phyloP scores from a whole-genome alignment of 139 green algal genomes.

The Choricystis sp. region DNA sequence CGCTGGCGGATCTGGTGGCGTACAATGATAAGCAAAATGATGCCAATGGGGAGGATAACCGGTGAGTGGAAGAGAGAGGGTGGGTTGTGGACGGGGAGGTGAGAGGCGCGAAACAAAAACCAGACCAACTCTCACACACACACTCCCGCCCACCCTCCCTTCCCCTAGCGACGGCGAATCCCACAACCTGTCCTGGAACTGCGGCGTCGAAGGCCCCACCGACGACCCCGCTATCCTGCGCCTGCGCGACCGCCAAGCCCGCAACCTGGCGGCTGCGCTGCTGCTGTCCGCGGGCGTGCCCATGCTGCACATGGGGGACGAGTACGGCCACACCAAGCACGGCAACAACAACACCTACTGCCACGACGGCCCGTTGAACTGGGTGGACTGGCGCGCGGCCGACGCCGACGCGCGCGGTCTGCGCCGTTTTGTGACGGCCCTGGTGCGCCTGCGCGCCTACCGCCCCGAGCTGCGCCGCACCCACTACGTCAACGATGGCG shows the following conservation, averaged over 20 bases:
- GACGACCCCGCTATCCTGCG: constrained; percentile 20
- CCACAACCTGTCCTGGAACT: constrained; percentile 97
- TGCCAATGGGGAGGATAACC: constrained; percentile 73
- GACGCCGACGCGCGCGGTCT: constrained; percentile 41
- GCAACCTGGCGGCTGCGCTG: constrained; percentile 77
- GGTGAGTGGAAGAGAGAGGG: constrained; percentile 2
- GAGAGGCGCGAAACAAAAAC: constrained; percentile 22
- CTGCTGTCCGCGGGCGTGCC: constrained; percentile 79
- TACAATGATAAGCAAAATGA: constrained; percentile 98
- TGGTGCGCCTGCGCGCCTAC: constrained; percentile 41
- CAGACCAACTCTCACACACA: neutral
- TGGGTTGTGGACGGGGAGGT: constrained; percentile 8
- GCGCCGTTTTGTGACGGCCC: constrained; percentile 45
- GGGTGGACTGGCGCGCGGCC: constrained; percentile 60
- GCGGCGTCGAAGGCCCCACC: constrained; percentile 71
- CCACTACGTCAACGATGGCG: constrained; percentile 31
- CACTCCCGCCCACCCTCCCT: neutral
- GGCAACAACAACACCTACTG: constrained; percentile 99
- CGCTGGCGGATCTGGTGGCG: constrained; percentile 73
- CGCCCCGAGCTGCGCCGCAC: constrained; percentile 39
- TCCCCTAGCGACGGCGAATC: constrained; percentile 68
- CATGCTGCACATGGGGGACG: constrained; percentile 94
- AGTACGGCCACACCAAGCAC: constrained; percentile 82
- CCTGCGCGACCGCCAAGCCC: constrained; percentile 55
- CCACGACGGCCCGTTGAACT: constrained; percentile 84